phyloP scores from a whole-genome alignment of 2,329 filamentous ascomycete species.

The Sclerotinia sclerotiorum region DNA sequence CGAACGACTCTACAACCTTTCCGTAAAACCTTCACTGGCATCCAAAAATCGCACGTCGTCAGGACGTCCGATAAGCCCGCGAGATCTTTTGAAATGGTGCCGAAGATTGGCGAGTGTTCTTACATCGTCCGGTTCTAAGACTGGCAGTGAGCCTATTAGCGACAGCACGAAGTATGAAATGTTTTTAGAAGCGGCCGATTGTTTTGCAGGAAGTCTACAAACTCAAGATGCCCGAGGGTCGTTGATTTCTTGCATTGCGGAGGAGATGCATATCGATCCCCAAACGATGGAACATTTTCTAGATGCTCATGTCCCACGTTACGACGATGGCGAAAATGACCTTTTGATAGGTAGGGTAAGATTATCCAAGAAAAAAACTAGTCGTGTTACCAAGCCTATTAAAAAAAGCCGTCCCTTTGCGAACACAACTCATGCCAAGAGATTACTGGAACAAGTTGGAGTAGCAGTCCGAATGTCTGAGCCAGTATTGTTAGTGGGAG shows the following conservation, averaged over 20 bases:
- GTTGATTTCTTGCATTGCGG: slow-evolving; percentile 71
- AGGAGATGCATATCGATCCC: slow-evolving; percentile 82
- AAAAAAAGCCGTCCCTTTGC: slow-evolving; percentile 73
- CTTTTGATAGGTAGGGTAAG: slow-evolving; percentile 66
- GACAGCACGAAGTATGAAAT: slow-evolving; percentile 76
- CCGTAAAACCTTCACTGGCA: slow-evolving; percentile 45
- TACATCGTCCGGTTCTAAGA: slow-evolving; percentile 58
- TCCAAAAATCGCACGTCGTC: slow-evolving; percentile 51
- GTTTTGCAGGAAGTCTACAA: slow-evolving; percentile 80
- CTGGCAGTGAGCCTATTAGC: slow-evolving; percentile 67
- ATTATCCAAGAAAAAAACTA: slow-evolving; percentile 52
- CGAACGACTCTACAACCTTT: slow-evolving; percentile 51
- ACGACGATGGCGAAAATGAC: slow-evolving; percentile 59
- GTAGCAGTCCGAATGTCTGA: slow-evolving; percentile 82
- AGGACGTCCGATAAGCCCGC: slow-evolving; percentile 58
- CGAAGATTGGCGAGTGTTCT: slow-evolving; percentile 70
- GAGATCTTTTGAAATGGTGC: slow-evolving; percentile 92
- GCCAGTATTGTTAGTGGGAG: slow-evolving; percentile 90
- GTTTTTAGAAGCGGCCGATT: slow-evolving; percentile 90
- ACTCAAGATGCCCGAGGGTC: slow-evolving; percentile 59
- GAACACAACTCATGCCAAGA: slow-evolving; percentile 79
- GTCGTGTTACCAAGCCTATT: slow-evolving; percentile 47
- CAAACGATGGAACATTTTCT: slow-evolving; percentile 80
- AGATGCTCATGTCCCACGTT: slow-evolving; percentile 66
- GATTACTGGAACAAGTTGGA: slow-evolving; percentile 83